Conservation (phyloP, 1,284 basidiomycete genomes). For the Meira miltonrushii region DNA sequence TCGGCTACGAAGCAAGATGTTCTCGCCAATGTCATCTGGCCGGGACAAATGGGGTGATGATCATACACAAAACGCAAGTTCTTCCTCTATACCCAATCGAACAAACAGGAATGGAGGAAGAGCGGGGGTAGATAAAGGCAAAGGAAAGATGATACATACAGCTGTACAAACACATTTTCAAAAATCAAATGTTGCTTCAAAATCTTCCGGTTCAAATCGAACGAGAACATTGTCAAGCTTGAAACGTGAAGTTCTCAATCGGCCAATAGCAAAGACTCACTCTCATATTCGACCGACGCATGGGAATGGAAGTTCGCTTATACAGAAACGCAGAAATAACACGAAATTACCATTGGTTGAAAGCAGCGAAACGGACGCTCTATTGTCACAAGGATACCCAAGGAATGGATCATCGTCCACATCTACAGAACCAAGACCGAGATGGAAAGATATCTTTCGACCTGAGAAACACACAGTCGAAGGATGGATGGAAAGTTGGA, state of each 20-base stretch:
- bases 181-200: not conserved
- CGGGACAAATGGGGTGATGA: constrained; percentile 12
- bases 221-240: not conserved
- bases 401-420: not conserved
- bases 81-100: too few relatives aligned
- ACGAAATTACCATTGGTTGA: not conserved
- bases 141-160: not conserved
- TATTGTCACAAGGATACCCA: not conserved
- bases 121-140: not conserved
- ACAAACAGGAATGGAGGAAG: not conserved
- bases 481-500: constrained; percentile 56
- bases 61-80: not conserved
- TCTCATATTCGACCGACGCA: not conserved
- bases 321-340: not conserved
- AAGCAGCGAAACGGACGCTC: not conserved
- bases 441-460: constrained; percentile 44
- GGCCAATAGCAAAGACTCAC: not conserved
- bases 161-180: not conserved
- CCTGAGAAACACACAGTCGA: constrained; percentile 56
- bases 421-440: not conserved
- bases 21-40: constrained; percentile 18
- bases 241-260: not conserved
- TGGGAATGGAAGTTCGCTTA: not conserved
- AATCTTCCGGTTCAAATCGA: not conserved
- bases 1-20: constrained; percentile 13